A percentile compares a stretch with the other conserved stretches of the same genome.
Conservation (phyloP, 2,329 filamentous ascomycete species). For the Pestalotiopsis fici region DNA sequence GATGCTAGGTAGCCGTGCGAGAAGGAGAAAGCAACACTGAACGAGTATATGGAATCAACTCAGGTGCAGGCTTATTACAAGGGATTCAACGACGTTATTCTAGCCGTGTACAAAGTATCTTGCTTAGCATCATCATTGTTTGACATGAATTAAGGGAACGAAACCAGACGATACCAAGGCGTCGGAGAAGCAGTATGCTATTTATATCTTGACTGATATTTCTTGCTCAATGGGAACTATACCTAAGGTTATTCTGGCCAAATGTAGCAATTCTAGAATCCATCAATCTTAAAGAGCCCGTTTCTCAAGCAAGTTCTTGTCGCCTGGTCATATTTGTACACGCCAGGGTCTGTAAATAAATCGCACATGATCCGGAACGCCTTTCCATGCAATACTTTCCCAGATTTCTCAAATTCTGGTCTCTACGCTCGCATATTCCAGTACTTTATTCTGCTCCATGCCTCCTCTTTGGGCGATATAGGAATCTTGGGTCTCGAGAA, state of each 20-base stretch:
- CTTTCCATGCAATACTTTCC: too few species aligned
- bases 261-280: not conserved
- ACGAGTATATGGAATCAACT: not conserved
- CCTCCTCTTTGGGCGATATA: too few species aligned
- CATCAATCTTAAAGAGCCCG: not conserved
- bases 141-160: not conserved
- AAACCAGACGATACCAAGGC: not conserved
- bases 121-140: not conserved
- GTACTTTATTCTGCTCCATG: too few species aligned
- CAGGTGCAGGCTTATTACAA: not conserved
- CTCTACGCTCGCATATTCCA: too few species aligned
- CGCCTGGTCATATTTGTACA: too few species aligned
- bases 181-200: not conserved
- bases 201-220: not conserved
- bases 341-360: too few species aligned
- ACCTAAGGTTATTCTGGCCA: not conserved
- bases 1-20: slow-evolving; percentile 42
- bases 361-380: too few species aligned
- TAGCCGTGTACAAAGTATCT: not conserved
- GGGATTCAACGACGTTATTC: not conserved
- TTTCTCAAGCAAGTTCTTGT: not conserved
- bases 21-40: not conserved
- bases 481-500: too few species aligned
- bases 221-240: too few species aligned
- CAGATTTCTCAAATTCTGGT: too few species aligned